phyloP scores from a whole-genome alignment of 2,329 filamentous ascomycete genomes.

The Colletotrichum kahawae region DNA sequence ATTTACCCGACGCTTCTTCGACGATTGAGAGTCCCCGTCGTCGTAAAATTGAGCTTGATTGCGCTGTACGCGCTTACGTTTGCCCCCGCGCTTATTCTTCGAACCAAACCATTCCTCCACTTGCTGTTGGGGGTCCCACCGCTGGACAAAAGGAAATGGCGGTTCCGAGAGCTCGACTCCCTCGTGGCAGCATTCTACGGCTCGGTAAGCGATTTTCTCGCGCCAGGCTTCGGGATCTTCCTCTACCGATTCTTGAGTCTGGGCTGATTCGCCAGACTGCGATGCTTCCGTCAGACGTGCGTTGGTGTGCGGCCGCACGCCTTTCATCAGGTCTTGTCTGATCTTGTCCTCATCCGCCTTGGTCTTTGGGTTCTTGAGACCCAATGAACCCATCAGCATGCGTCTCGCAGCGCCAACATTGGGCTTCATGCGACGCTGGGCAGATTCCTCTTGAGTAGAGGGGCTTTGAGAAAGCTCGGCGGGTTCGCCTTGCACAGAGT shows the following conservation, averaged over 20 bases:
- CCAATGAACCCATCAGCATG: slow-evolving; percentile 75
- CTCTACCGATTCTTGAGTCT: slow-evolving; percentile 25
- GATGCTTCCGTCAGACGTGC: slow-evolving; percentile 24
- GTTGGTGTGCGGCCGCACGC: slow-evolving; percentile 42
- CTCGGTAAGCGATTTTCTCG: slow-evolving; percentile 73
- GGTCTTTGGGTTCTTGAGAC: slow-evolving; percentile 70
- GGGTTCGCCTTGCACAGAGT: not conserved
- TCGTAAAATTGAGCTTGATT: slow-evolving; percentile 47
- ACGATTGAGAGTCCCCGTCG: slow-evolving; percentile 24
- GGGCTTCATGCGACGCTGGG: slow-evolving; percentile 36
- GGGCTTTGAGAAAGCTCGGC: not conserved
- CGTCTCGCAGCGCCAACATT: slow-evolving; percentile 67
- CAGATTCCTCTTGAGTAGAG: not conserved
- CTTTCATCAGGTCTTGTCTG: slow-evolving; percentile 62
- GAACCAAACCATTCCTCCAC: slow-evolving; percentile 36
- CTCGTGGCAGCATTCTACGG: slow-evolving; percentile 84
- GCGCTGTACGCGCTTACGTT: slow-evolving; percentile 53
- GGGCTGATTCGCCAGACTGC: not conserved
- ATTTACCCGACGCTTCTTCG: slow-evolving; percentile 16
- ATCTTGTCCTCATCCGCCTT: slow-evolving; percentile 71
- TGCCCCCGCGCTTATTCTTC: slow-evolving; percentile 43
- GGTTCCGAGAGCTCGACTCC: slow-evolving; percentile 73
- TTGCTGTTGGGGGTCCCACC: slow-evolving; percentile 83
- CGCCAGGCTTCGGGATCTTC: slow-evolving; percentile 72
- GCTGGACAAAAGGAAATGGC: slow-evolving; percentile 87